These are phyloP conservation scores for Ceratocystis colombiana DNA, from an alignment of 2,329 filamentous ascomycete genomes.

Conservation along the genomic window DNA sequence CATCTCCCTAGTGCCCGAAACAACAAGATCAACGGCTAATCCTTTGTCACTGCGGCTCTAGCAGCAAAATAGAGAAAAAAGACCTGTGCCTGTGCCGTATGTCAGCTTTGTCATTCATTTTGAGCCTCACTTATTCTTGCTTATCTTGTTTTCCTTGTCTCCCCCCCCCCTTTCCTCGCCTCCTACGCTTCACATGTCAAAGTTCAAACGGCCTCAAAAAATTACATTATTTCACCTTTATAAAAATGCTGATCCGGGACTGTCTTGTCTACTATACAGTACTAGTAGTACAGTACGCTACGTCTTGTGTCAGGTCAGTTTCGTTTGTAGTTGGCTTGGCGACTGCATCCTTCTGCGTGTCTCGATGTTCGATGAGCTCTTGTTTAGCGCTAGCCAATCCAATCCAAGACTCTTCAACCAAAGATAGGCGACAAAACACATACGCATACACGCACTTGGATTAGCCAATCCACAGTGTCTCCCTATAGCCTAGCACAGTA, in stretches of 20 bases:
- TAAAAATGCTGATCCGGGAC: neutral
- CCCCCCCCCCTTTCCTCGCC: neutral
- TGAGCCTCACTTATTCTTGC: conserved; percentile 4
- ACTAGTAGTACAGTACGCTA: neutral
- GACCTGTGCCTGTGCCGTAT: neutral
- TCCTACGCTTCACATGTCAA: conserved; percentile 3
- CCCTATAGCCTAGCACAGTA: neutral
- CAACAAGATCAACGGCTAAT: neutral
- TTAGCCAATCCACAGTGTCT: neutral
- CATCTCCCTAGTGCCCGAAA: neutral
- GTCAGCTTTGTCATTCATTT: conserved; percentile 4
- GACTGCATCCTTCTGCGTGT: conserved; percentile 8
- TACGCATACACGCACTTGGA: neutral
- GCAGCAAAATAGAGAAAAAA: neutral
- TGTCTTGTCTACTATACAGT: neutral
- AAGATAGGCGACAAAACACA: neutral
- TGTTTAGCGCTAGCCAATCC: neutral
- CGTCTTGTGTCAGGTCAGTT: neutral
- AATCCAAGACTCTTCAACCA: neutral
- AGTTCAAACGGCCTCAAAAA: conserved; percentile 2
- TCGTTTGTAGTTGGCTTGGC: conserved; percentile 14
- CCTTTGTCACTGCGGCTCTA: conserved; percentile 8
- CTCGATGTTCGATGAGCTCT: neutral
- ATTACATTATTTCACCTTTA: neutral
- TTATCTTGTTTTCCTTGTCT: conserved; percentile 5